Base-by-base conservation (phyloP, 2,329 filamentous ascomycete genomes). In the Acrodontium crateriforme region DNA sequence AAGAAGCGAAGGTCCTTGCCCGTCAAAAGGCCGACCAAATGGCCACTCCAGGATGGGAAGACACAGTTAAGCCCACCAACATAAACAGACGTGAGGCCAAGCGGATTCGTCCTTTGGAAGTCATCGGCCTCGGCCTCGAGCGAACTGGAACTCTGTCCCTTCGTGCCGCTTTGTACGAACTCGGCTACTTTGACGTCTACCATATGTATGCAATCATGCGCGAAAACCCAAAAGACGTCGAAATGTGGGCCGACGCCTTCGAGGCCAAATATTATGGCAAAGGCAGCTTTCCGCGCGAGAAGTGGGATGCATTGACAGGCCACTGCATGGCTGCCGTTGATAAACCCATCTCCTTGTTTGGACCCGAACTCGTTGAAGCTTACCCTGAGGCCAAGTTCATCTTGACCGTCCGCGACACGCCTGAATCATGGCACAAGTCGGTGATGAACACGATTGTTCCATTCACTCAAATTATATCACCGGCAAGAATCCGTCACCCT, bases 121-220 rank as follows among this genome's bases (percentile, higher is more conserved):
- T 46, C 9, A 35, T 47, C 9, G 32, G 39, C 16, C 30, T 46
- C 10, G 41, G 41, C n/a, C 23, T 38, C 16, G 36, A 35, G 8
- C 38, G 44, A 10, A 47, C 40, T 11, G 43, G 44, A 3, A 47
- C 43, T 2, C 34, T 41, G 25, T 40, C 37, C 3, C 29, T 42
- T 11, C 34, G 22, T 21, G 26, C 28, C 5, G 40, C 40, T 7
- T 30, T 45, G 9, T 27, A 35, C 19, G 21, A 29, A 11, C 34
- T 45, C 4, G 40, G 35, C 24, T 45, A 38, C 29, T 30, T 27
- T 10, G 3, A 19, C n/a, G 13, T 24, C 19, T 31, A 26, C 20
- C 31, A 34, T 25, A 27, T 21, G 12, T 25, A 29, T 21, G 32
- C 30, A 28, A 19, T 14, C 20, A 14, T 21, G 16, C 12, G 19